Conservation (phyloP, 1,284 basidiomycete genomes). For the Trichosporon faecale region DNA sequence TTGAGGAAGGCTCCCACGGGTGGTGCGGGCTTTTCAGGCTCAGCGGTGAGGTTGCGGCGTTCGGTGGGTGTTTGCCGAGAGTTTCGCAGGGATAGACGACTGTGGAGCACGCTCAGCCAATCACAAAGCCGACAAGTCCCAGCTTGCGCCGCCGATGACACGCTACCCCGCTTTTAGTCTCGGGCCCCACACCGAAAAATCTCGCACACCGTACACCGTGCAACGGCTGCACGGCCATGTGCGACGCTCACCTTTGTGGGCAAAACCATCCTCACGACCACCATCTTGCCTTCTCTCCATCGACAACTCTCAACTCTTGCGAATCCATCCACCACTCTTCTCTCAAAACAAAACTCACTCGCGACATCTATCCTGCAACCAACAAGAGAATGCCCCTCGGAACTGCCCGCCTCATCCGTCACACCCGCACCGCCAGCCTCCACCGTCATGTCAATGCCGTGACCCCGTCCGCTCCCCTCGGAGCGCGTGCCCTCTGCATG, state of each 20-base stretch:
- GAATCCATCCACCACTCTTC: neutral
- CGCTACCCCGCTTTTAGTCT: neutral
- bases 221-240: neutral
- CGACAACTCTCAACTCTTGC: neutral
- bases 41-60: no score
- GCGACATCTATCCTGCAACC: neutral
- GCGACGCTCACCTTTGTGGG: no score
- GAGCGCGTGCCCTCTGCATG: constrained; percentile 17
- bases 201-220: neutral
- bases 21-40: no score
- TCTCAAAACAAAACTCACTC: neutral
- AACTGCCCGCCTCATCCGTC: neutral
- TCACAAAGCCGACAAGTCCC: constrained; percentile 1
- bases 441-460: neutral
- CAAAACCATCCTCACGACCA: neutral
- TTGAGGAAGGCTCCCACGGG: constrained; percentile 1
- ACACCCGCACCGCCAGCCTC: constrained; percentile 1
- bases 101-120: neutral
- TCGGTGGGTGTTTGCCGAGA: neutral
- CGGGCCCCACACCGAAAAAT: constrained; percentile 8
- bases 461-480: neutral
- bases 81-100: neutral
- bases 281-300: neutral
- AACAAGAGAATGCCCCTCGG: constrained; percentile 2
- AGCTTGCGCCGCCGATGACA: constrained; percentile 1